Conservation (phyloP, 305 asterid genomes). For the Ilex paraguariensis region DNA sequence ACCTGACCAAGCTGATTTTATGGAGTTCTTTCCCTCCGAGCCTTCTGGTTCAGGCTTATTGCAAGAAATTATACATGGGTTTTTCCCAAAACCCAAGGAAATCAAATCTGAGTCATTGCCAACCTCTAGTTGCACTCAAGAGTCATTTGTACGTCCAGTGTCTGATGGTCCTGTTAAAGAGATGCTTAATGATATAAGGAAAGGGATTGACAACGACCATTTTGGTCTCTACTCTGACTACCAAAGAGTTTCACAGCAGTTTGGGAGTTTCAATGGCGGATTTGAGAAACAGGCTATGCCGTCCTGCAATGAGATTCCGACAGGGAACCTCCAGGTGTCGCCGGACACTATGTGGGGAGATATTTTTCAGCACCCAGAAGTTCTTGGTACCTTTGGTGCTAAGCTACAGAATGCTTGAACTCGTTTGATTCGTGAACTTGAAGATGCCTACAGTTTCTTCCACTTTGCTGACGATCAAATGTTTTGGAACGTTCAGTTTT, state of each 20-base stretch:
- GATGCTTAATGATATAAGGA: neutral
- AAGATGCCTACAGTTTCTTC: slow-evolving; percentile 3
- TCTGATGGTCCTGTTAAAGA: slow-evolving; percentile 3
- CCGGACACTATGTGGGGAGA: slow-evolving; percentile 42
- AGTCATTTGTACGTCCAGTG: neutral
- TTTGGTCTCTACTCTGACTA: slow-evolving; percentile 21
- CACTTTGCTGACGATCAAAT: no score
- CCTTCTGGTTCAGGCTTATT: slow-evolving; percentile 64
- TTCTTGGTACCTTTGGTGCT: slow-evolving; percentile 39
- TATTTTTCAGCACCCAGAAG: slow-evolving; percentile 65
- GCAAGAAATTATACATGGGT: slow-evolving; percentile 63
- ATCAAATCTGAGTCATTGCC: slow-evolving; percentile 17
- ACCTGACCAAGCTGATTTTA: slow-evolving; percentile 15
- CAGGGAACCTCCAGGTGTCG: slow-evolving; percentile 15
- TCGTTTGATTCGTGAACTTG: neutral
- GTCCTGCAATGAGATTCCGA: slow-evolving; percentile 20
- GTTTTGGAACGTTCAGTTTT: no score
- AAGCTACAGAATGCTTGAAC: slow-evolving; percentile 44
- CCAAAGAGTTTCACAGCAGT: slow-evolving; percentile 21
- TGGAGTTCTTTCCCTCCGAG: slow-evolving; percentile 58
- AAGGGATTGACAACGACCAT: slow-evolving; percentile 8
- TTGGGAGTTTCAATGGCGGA: slow-evolving; percentile 18
- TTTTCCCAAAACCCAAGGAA: slow-evolving; percentile 60
- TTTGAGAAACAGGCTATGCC: slow-evolving; percentile 15
- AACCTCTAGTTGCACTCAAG: neutral